Percentiles rank a stretch among this genome's conserved stretches.
Conservation (phyloP, 371 early-diverging fungal genomes). For the Paramicrosporidium saccamoebae region DNA sequence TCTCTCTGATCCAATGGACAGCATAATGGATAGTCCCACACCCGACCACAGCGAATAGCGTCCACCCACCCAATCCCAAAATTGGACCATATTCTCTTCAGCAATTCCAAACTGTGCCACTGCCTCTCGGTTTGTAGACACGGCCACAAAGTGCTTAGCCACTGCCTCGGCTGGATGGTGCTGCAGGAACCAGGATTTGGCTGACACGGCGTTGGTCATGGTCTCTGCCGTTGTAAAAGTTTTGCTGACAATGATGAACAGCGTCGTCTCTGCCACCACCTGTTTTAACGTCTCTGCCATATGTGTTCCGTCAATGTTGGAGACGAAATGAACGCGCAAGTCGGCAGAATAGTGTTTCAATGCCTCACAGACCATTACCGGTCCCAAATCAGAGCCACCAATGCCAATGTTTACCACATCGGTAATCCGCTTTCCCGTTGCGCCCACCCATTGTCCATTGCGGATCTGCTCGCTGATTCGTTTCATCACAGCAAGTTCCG, state of each 20-base stretch:
- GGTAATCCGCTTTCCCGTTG: slow-evolving; percentile 67
- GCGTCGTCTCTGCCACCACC: slow-evolving; percentile 54
- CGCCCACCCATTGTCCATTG: slow-evolving; percentile 65
- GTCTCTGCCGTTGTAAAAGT: slow-evolving; percentile 98
- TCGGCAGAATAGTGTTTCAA: slow-evolving; percentile 56
- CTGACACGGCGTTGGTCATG: slow-evolving; percentile 78
- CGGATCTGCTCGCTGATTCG: slow-evolving; percentile 44
- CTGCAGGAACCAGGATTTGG: slow-evolving; percentile 66
- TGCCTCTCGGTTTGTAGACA: slow-evolving; percentile 77
- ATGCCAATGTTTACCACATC: slow-evolving; percentile 97
- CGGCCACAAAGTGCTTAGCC: slow-evolving; percentile 93
- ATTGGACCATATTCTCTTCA: slow-evolving; percentile 80
- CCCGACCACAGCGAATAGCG: slow-evolving; percentile 98
- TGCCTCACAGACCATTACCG: slow-evolving; percentile 93
- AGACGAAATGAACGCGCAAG: slow-evolving; percentile 68
- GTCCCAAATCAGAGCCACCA: slow-evolving; percentile 98
- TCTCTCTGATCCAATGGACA: slow-evolving; percentile 81
- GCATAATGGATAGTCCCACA: slow-evolving; percentile 81
- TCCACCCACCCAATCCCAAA: slow-evolving; percentile 99
- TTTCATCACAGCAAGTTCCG: slow-evolving; percentile 74
- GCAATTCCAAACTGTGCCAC: slow-evolving; percentile 75
- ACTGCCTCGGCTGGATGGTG: slow-evolving; percentile 14
- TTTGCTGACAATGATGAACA: slow-evolving; percentile 93
- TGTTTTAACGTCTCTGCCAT: slow-evolving; percentile 56
- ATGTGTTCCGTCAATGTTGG: slow-evolving; percentile 94